These are phyloP conservation scores for Castanea crenata DNA, from an alignment of 306 rosid species.

Conservation along the genomic window DNA sequence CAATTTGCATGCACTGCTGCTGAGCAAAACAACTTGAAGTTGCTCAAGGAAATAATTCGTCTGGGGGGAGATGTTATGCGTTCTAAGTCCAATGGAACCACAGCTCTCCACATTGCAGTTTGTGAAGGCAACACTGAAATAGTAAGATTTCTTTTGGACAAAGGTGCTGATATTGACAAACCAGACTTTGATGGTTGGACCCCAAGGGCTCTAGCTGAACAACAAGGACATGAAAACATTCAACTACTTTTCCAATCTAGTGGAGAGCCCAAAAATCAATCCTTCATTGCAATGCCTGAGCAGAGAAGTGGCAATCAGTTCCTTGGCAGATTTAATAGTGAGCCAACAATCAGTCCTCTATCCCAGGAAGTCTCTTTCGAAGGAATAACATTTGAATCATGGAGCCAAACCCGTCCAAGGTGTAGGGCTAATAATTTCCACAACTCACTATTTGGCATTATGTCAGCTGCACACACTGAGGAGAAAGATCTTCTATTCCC, in stretches of 20 bases:
- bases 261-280: conserved; percentile 36
- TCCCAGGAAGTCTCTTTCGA: conserved; percentile 38
- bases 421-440: conserved; percentile 64
- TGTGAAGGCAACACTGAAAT: conserved; percentile 61
- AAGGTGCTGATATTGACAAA: conserved; percentile 66
- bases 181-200: conserved; percentile 71
- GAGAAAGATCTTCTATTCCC: conserved; percentile 41
- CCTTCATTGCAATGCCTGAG: conserved; percentile 38
- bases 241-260: conserved; percentile 48
- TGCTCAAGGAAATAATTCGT: conserved; percentile 52
- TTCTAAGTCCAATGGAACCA: conserved; percentile 41
- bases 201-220: conserved; percentile 76
- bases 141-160: conserved; percentile 57
- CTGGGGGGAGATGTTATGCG: conserved; percentile 62
- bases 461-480: conserved; percentile 60
- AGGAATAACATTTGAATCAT: conserved; percentile 32
- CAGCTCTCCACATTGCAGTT: conserved; percentile 84
- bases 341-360: conserved; percentile 56
- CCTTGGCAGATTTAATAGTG: conserved; percentile 73
- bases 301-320: conserved; percentile 30
- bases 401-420: conserved; percentile 52
- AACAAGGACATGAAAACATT: conserved; percentile 72
- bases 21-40: conserved; percentile 56
- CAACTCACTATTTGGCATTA: conserved; percentile 79
- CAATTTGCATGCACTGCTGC: conserved; percentile 63